A percentile compares a stretch with the other conserved stretches of the same genome.
These are phyloP conservation scores for Lathyrus tuberosus DNA, from an alignment of 306 rosid species.

Conservation along the genomic window DNA sequence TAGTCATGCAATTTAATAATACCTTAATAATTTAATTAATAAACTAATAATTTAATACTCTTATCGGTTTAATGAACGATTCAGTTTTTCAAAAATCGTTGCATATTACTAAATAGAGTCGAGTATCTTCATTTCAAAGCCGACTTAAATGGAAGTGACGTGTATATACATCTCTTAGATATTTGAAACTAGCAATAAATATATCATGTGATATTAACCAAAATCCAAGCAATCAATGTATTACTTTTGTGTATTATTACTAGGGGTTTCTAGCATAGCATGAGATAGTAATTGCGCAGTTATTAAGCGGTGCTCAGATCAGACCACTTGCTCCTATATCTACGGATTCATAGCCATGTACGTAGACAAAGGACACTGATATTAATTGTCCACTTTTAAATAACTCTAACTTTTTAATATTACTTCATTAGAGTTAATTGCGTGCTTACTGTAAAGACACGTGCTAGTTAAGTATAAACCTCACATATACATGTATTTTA, in stretches of 20 bases:
- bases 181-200: conserved; percentile 3
- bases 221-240: neutral
- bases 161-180: neutral
- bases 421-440: neutral
- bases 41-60: too few relatives aligned
- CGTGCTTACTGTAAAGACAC: neutral
- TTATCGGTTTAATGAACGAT: too few relatives aligned
- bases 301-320: conserved; percentile 9
- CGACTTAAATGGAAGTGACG: too few relatives aligned
- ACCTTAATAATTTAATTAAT: too few relatives aligned
- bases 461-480: too few relatives aligned
- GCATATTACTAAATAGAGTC: too few relatives aligned
- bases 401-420: too few relatives aligned
- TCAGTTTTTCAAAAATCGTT: too few relatives aligned
- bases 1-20: too few relatives aligned
- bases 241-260: neutral
- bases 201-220: conserved; percentile 31
- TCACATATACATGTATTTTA: too few relatives aligned
- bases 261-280: neutral
- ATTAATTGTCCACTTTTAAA: neutral
- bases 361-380: neutral
- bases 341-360: neutral
- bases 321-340: neutral
- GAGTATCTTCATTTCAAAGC: too few relatives aligned
- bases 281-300: conserved; percentile 28